Base-by-base conservation (phyloP, 225 moss, liverwort and hornwort species). In the Antitrichia curtipendula region DNA sequence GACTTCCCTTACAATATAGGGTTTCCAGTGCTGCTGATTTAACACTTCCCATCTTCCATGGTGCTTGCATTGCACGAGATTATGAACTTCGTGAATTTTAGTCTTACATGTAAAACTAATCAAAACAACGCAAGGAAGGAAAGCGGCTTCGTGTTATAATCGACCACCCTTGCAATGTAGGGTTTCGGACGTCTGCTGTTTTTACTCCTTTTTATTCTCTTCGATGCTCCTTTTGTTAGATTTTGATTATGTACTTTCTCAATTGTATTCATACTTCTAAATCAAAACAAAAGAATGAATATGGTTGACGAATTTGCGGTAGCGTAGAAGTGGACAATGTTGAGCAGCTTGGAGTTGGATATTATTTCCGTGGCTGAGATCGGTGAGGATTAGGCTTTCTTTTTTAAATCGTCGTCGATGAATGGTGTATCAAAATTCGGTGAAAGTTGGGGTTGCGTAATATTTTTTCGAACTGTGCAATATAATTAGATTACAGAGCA, bases 1-100 rank as follows among this genome's bases (percentile, higher is more conserved):
- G 88, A 66, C 89, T 50, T 49, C 15, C 62, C 29, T 69, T 87
- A 78, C 43, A 80, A 56, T 80, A 83, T 91, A 90, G 86, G 91
- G 90, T 88, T 90, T 58, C 9, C 65, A 64, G 62, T 87, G 84
- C 38, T 78, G 65, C 32, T 56, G 81, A 47, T 61, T 72, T 43
- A 47, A n/a, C 87, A n/a, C 49, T 81, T 76, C 62, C 70, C 47
- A 34, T 64, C 82, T 27, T 60, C 9, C 22, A 36, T 73, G 65
- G 9, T 68, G 69, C 56, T 80, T 82, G 13, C 58, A 58, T 66
- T 83, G 71, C 63, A 63, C 38, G 76, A 45, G 66, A 41, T 75
- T 43, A 40, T 15, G 71, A 77, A 29, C 34, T 57, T 85, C 27
- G 61, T 72, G 50, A 70, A 50, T 43, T 69, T 47, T 40, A 34